These are phyloP conservation scores for Orychophragmus violaceus DNA, from an alignment of 345 rosid genomes.

Conservation along the genomic window DNA sequence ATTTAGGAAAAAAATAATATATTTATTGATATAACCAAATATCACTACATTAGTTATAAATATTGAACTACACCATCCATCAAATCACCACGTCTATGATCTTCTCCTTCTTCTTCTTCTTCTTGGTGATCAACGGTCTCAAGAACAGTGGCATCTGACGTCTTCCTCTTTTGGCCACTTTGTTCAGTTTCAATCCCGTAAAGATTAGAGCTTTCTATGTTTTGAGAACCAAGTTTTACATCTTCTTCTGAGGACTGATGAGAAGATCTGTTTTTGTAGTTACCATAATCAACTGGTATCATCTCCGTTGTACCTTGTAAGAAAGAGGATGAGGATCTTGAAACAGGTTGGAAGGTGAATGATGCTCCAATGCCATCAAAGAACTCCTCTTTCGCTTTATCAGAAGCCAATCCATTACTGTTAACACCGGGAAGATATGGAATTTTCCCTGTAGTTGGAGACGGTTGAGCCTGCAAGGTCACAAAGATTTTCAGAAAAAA, in stretches of 20 bases:
- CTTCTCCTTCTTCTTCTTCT: too few relatives aligned
- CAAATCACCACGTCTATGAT: too few relatives aligned
- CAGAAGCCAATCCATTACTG: slow-evolving; percentile 30
- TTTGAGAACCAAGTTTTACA: slow-evolving; percentile 33
- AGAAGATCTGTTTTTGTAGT: slow-evolving; percentile 30
- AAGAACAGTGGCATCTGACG: too few relatives aligned
- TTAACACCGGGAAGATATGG: slow-evolving; percentile 47
- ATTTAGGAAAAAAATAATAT: too few relatives aligned
- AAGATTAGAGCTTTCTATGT: too few relatives aligned
- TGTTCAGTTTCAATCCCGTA: too few relatives aligned
- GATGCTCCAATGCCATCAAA: slow-evolving; percentile 56
- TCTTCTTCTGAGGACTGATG: slow-evolving; percentile 36
- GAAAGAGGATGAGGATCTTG: slow-evolving; percentile 46
- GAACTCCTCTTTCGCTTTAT: slow-evolving; percentile 53
- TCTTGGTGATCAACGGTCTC: too few relatives aligned
- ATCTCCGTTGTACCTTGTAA: slow-evolving; percentile 36
- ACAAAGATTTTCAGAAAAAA: background rate
- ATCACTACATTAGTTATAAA: too few relatives aligned
- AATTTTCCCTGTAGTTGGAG: slow-evolving; percentile 89
- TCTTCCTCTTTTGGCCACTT: too few relatives aligned
- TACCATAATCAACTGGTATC: slow-evolving; percentile 49
- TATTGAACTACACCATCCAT: too few relatives aligned
- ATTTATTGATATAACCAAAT: too few relatives aligned
- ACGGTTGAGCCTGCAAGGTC: slow-evolving; percentile 72
- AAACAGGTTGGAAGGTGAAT: slow-evolving; percentile 70